Evolutionary conservation across 768 basidiomycete species (phyloP), one percentile per base, ranked within the genome.

Genomic region (Suillus bovinus): DNA sequence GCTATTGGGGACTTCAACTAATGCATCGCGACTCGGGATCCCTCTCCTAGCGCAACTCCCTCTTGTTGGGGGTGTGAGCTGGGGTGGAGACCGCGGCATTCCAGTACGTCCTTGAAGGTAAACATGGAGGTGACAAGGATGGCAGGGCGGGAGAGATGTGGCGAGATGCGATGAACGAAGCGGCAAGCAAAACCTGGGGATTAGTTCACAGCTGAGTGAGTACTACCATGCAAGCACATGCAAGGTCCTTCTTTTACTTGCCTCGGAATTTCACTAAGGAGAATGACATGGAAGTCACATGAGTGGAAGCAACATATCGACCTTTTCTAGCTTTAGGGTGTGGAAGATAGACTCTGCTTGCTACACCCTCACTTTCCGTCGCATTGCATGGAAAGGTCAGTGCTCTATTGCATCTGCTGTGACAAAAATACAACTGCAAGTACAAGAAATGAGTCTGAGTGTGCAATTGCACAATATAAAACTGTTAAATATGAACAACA

Each of bases 11-110:
- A 78, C 87, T 13, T 83, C 91, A 0, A 70, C 77, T 3, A 84
- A 87, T 0, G 87, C 91, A 0, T 66, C 72, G 3, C 78, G 80
- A 3, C 82, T 95, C 2, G 75, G 78, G 0, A 79, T 92, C 11
- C 77, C 84, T 17, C 76, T 96, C 2, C 82, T 97, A 20, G 93
- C 88, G 0, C 89, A 93, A 69, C 78, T 98, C 16, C 94, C 94
- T 0, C 81, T 98, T 22, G 88, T 92, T 7, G 81, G 86, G 2
- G 84, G 81, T 0, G 87, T 96, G 17, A 94, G 93, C 68, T 72
- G 72, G 10, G 83, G 86, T 9, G 88, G 92, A 3, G 95, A 96
- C 69, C 74, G 67, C 0, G 93, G 95, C 0, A 70, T 82, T 10
- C 86, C 89, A 3, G n/a, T 88, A 82, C 61, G 71, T 69, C 16